phyloP scores from a whole-genome alignment of 371 early-diverging fungal species.

The Batrachochytrium dendrobatidis region DNA sequence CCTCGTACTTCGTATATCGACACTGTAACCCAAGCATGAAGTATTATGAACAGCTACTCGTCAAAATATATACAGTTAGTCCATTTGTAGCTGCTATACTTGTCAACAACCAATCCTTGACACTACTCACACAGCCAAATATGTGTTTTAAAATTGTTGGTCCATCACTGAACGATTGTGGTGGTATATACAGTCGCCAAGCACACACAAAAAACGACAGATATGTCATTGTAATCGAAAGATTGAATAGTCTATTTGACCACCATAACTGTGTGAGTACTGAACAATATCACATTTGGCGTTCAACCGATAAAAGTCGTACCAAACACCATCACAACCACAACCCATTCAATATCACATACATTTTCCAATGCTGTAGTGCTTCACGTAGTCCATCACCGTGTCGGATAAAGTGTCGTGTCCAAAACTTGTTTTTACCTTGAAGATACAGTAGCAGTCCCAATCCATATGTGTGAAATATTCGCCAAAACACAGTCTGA shows the following conservation, averaged over 20 bases:
- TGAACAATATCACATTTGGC: slow-evolving; percentile 15
- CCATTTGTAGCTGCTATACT: too few relatives aligned
- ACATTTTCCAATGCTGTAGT: slow-evolving; percentile 87
- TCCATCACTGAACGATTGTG: slow-evolving; percentile 62
- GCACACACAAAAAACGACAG: slow-evolving; percentile 71
- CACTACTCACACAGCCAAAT: slow-evolving; percentile 46
- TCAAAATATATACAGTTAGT: too few relatives aligned
- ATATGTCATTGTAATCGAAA: slow-evolving; percentile 80
- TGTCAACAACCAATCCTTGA: not conserved
- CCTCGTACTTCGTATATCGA: slow-evolving; percentile 84
- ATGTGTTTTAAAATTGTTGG: slow-evolving; percentile 65
- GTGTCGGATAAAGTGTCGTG: slow-evolving; percentile 84
- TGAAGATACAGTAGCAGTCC: slow-evolving; percentile 72
- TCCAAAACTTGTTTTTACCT: slow-evolving; percentile 71
- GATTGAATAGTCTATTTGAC: slow-evolving; percentile 76
- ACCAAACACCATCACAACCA: not conserved
- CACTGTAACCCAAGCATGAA: slow-evolving; percentile 80
- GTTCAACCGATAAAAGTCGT: not conserved
- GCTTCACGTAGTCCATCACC: slow-evolving; percentile 82
- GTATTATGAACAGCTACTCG: slow-evolving; percentile 64
- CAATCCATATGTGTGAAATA: slow-evolving; percentile 71
- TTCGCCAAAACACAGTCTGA: slow-evolving; percentile 85
- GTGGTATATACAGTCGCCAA: slow-evolving; percentile 62
- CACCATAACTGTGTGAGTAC: slow-evolving; percentile 59
- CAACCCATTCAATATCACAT: slow-evolving; percentile 12